Evolutionary conservation across 2,329 filamentous ascomycete genomes (phyloP), one percentile per base, ranked within the genome.

Genomic region (Fusarium luffae): DNA sequence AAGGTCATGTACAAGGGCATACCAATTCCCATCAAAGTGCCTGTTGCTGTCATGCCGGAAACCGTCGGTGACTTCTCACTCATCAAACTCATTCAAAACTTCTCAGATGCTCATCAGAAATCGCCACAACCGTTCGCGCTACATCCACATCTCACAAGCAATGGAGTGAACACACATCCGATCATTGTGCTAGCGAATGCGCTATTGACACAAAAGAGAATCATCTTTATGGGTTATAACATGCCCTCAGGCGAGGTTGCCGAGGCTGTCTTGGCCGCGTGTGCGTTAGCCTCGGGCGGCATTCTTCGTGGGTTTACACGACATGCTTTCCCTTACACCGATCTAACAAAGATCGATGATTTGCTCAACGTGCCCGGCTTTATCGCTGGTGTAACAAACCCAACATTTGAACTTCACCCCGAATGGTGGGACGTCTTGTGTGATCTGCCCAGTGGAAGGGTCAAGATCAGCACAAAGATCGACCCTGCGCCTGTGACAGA

Each of bases 341-440:
- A 99, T 82, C 85, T 99, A 44, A 98, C 94, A 69, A 99, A 99
- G 81, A 94, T 99, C 63, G 96, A 99, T 72, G 96, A 98, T 77
- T 86, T 99, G 13, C 86, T 99, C 49, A 95, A 97, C 75, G 96
- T 99, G 0, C 95, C 96, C 9, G 96, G 96, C 4, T 99, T 99
- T 80, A 97, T 99, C 74, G 96, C 96, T 4, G 96, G 96, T 60
- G 96, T 99, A 42, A 99, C 95, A 2, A 99, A 99, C 77, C 96
- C 96, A 8, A 95, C 94, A 0, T 99, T 99, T 78, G 94, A 95
- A 66, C 89, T 94, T 76, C 95, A 98, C 76, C 93, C 92, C 0
- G 94, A 98, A 78, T 99, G 96, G 96, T 99, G 96, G 96, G 96
- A 99, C 80, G 82, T 99, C 12, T 85, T 99, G 14, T 99, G 96